Evolutionary conservation across 176 grass and related monocot genomes (phyloP), one percentile per base, ranked within the genome.

Genomic region (Eremochloa ophiuroides): DNA sequence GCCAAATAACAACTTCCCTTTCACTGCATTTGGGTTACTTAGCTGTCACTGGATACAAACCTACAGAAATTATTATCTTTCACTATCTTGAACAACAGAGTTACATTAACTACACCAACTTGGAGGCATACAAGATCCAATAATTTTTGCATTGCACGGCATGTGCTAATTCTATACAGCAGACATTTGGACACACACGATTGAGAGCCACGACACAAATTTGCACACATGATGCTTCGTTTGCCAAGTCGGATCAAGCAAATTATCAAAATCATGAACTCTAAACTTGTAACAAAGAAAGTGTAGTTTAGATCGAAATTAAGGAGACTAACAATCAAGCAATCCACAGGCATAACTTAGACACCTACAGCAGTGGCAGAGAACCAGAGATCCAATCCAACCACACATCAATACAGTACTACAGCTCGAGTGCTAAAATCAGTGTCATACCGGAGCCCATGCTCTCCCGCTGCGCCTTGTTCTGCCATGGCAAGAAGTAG

Each of bases 401-500:
- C 39, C 30, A 27, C n/a, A 53, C 13, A 37, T 43, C 62, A 67
- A 69, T 53, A 69, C 23, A 75, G 18, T 34, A 47, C 10, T 47
- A 33, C 6, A 13, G 7, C 51, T 27, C 25, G 6, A 30, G 39
- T 13, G 38, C n/a, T 61, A 55, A 80, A 63, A 69, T 80, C 25
- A 41, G 23, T 33, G 20, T 6, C 86, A 79, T 74, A 95, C 96
- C 96, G 6, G 96, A 98, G 73, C 96, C 96, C 88, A 91, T 95
- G 90, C 86, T 98, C 84, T 98, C 96, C 53, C 93, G 84, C 86
- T 98, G 96, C n/a, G 93, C 77, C 81, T 98, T 98, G 85, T 95
- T 98, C 82, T 98, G 96, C 96, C 96, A 98, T 27, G 96, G 96
- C 1, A 95, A 80, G 79, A 93, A 98, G 86, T 93, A 98, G 69